A percentile compares a stretch with the other conserved stretches of the same genome.
Conservation (phyloP, 805 yeast genomes). For the Lipomyces starkeyi region DNA sequence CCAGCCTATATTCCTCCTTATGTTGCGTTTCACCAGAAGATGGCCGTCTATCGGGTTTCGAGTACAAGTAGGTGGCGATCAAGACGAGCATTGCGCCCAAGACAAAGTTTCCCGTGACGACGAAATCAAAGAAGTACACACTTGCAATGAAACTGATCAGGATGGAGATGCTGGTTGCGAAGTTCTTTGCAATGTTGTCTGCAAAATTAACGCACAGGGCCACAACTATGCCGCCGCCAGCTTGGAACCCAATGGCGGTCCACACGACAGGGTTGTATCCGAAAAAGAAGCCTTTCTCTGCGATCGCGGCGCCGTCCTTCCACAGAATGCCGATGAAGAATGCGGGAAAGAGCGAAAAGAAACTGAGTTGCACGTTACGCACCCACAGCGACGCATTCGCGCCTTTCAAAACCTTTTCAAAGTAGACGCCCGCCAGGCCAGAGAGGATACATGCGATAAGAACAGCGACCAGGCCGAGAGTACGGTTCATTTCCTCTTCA, state of each 20-base stretch:
- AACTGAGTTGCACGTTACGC: conserved; percentile 50
- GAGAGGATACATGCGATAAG: conserved; percentile 48
- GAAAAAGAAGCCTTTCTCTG: conserved; percentile 48
- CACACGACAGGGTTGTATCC: conserved; percentile 50
- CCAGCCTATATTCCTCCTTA: conserved; percentile 22
- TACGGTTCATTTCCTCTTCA: conserved; percentile 40
- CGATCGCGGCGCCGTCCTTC: conserved; percentile 47
- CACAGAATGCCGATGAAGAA: conserved; percentile 47
- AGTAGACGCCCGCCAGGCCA: conserved; percentile 54
- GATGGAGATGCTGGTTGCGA: conserved; percentile 51
- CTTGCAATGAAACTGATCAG: conserved; percentile 49
- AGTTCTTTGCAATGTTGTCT: conserved; percentile 52
- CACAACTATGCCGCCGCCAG: conserved; percentile 51
- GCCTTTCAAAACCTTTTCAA: conserved; percentile 52
- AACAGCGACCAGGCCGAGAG: conserved; percentile 49
- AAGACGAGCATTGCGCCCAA: conserved; percentile 48
- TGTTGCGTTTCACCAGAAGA: not conserved
- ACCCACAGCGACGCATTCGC: conserved; percentile 48
- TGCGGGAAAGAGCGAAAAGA: conserved; percentile 51
- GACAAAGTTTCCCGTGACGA: conserved; percentile 46
- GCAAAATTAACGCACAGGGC: conserved; percentile 53
- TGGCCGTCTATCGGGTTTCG: conserved; percentile 38
- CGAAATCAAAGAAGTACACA: conserved; percentile 48
- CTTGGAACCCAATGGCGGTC: conserved; percentile 49
- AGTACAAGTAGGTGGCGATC: conserved; percentile 49